Evolutionary conservation across 768 basidiomycete genomes (phyloP), one percentile per base, ranked within the genome.

Genomic region (Psilocybe tampanensis): DNA sequence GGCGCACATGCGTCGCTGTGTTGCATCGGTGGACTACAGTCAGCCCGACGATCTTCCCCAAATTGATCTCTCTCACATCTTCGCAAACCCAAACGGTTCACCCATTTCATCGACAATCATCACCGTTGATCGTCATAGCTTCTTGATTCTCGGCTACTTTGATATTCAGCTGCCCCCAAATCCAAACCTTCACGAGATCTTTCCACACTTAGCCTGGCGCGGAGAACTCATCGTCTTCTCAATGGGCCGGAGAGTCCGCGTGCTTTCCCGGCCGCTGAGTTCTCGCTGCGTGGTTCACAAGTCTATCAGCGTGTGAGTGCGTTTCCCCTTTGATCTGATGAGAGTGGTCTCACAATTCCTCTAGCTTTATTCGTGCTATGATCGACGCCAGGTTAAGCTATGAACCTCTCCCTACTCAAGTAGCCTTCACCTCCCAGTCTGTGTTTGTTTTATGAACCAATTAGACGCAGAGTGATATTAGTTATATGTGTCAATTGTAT

Each of bases 201-300:
- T 18, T 29, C 53, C 51, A 2, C 44, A 45, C 9, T 17, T 45
- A 9, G 8, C 24, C 9, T 54, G 42, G 24, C 43, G 19, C 8
- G 53, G 53, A 32, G 53, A 54, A 34, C 11, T 54, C 15, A 19
- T 36, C 19, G 22, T 54, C 8, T 54, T 54, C 22, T 44, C 43
- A 19, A 23, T 54, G 3, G 53, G 53, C 1, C 44, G 43, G 19
- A 18, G 19, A 1, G 19, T 47, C 11, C 33, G 15, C 8, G 18
- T 54, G 21, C 44, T 54, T 12, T 44, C 53, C 8, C 17, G 33
- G 13, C 42, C 53, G 17, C 2, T 9, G 2, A 29, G 43, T 15
- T 12, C 23, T 3, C 21, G 22, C 23, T 6, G 3, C 12, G 4
- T 33, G 2, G 12, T 45, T 9, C 8, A 33, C 13, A 33, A 18